Evolutionary conservation across 169 alveolate species (phyloP).

Genomic region (Plasmodium blacklocki): DNA sequence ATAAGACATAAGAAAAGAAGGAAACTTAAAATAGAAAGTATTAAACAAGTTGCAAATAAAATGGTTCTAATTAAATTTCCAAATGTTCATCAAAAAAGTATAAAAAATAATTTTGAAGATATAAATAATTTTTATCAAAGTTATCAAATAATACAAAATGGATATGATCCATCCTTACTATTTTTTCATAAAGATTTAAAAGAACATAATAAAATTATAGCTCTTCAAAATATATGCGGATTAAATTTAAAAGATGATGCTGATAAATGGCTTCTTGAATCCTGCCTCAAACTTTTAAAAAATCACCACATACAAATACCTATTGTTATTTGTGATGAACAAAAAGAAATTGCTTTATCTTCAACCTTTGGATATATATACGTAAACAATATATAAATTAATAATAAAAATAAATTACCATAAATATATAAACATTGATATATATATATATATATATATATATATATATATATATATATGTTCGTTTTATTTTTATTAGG

Average conservation of each 20-base stretch:
- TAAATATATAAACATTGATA: neutral
- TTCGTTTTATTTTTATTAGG: slow-evolving; percentile 13
- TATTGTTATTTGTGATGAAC: slow-evolving; percentile 28
- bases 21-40: slow-evolving; percentile 31
- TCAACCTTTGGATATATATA: slow-evolving; percentile 69
- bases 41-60: slow-evolving; percentile 47
- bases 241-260: slow-evolving; percentile 74
- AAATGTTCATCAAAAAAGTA: slow-evolving; percentile 16
- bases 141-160: slow-evolving; percentile 69
- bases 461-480: slow-evolving; percentile 16
- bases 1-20: slow-evolving; percentile 67
- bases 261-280: slow-evolving; percentile 73
- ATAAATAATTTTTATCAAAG: slow-evolving; percentile 11
- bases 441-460: slow-evolving; percentile 16
- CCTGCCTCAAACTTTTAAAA: slow-evolving; percentile 70
- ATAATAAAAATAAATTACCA: neutral
- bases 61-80: slow-evolving; percentile 55
- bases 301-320: slow-evolving; percentile 67
- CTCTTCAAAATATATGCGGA: slow-evolving; percentile 67
- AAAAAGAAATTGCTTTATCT: slow-evolving; percentile 31
- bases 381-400: slow-evolving; percentile 19
- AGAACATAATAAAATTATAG: slow-evolving; percentile 44
- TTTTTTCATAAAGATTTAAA: slow-evolving; percentile 68
- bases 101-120: slow-evolving; percentile 5
- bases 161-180: slow-evolving; percentile 72